phyloP scores from a whole-genome alignment of 208 protist genomes.

The Porcisia deanei region DNA sequence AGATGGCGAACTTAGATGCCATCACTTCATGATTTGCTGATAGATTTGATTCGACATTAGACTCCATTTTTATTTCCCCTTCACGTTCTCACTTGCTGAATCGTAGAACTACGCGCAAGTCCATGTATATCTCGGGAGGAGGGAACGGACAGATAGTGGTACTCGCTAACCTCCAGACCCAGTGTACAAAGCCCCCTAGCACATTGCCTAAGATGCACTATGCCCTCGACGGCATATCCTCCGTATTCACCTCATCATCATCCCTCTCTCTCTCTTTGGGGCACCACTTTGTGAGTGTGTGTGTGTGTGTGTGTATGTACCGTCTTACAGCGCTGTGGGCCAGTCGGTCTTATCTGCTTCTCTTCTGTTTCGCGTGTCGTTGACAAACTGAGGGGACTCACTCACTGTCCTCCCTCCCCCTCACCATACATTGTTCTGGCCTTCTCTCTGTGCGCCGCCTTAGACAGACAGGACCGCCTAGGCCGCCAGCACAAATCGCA shows the following conservation, averaged over 20 bases:
- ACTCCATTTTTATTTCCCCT: not conserved
- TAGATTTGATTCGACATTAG: slow-evolving; percentile 2
- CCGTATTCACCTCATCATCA: not conserved
- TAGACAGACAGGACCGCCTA: not conserved
- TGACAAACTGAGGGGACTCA: not conserved
- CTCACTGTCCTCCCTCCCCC: not conserved
- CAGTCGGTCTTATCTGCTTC: not conserved
- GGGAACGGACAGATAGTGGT: not conserved
- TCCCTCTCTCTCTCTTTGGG: not conserved
- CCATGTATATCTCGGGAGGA: no score
- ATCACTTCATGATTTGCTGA: not conserved
- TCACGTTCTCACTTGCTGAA: not conserved
- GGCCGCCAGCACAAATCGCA: not conserved
- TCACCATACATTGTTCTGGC: not conserved
- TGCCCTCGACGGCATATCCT: not conserved
- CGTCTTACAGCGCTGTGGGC: not conserved
- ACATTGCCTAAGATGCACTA: not conserved
- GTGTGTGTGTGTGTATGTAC: not conserved
- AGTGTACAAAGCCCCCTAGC: not conserved
- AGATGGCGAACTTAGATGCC: slow-evolving; percentile 1
- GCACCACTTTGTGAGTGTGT: not conserved
- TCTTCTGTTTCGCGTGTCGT: not conserved
- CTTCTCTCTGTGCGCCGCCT: not conserved
- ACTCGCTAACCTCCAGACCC: not conserved
- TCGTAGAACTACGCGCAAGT: not conserved